Percentiles rank a stretch among this genome's conserved stretches.
Conservation (phyloP, 768 basidiomycete species). For the Mycena filopes region DNA sequence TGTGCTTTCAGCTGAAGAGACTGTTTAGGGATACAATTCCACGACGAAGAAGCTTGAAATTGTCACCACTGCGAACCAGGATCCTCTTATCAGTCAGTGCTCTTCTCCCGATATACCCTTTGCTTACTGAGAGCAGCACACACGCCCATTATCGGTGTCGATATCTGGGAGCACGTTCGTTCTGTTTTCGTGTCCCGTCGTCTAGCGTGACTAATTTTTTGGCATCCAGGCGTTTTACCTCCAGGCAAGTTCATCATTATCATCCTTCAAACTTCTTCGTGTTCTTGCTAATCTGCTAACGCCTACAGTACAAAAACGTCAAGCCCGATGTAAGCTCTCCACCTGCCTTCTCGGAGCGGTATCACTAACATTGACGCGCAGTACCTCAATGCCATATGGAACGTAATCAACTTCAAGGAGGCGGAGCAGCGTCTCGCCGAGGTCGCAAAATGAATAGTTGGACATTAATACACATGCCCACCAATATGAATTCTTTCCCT, state of each 20-base stretch:
- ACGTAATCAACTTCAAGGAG: slow-evolving; percentile 95
- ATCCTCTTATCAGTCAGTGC: slow-evolving; percentile 71
- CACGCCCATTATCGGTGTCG: slow-evolving; percentile 92
- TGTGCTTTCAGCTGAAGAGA: background rate
- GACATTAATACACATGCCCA: background rate
- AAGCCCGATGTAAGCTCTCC: slow-evolving; percentile 84
- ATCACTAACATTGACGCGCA: slow-evolving; percentile 41
- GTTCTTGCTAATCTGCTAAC: slow-evolving; percentile 36
- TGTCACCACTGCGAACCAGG: slow-evolving; percentile 95
- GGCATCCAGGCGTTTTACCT: slow-evolving; percentile 74
- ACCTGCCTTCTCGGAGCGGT: background rate
- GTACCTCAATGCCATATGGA: slow-evolving; percentile 97
- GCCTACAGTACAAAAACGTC: slow-evolving; percentile 82
- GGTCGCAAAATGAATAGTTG: slow-evolving; percentile 40
- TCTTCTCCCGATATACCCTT: background rate
- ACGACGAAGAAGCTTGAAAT: slow-evolving; percentile 82
- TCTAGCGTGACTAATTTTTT: slow-evolving; percentile 26
- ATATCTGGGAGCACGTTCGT: slow-evolving; percentile 95
- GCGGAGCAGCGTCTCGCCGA: slow-evolving; percentile 71
- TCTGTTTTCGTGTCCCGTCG: slow-evolving; percentile 27
- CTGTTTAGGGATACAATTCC: slow-evolving; percentile 72
- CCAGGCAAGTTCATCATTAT: slow-evolving; percentile 51
- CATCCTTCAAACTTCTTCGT: background rate
- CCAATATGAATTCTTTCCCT: background rate
- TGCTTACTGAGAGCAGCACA: slow-evolving; percentile 62